These are phyloP conservation scores for Aspergillus fijiensis DNA, from an alignment of 2,329 filamentous ascomycete species.

Conservation along the genomic window DNA sequence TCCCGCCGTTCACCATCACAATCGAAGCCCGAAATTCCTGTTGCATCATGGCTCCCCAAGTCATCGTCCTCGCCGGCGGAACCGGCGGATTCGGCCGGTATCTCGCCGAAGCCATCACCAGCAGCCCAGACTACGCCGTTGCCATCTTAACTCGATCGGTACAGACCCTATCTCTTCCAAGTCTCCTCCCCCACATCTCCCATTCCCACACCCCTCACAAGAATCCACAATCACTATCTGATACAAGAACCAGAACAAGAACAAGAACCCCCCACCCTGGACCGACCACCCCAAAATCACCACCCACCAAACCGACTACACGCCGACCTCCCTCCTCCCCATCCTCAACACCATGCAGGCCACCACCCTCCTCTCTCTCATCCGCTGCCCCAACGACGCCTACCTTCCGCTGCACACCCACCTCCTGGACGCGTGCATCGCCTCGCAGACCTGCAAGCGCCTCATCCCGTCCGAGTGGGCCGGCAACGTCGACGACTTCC, in stretches of 20 bases:
- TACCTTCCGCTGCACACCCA: slow-evolving; percentile 1
- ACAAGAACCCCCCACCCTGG: neutral
- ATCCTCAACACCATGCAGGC: neutral
- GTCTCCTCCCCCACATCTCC: too few relatives aligned
- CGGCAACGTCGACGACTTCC: slow-evolving; percentile 9
- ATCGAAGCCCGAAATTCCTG: neutral
- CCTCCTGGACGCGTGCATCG: slow-evolving; percentile 8
- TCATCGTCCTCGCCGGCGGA: neutral
- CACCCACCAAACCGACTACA: slow-evolving; percentile 11
- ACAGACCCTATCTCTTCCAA: neutral
- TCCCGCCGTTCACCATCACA: too few relatives aligned
- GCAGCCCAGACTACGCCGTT: neutral
- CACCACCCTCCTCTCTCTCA: slow-evolving; percentile 8
- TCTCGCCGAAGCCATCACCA: neutral
- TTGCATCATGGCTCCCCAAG: neutral
- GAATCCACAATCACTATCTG: too few relatives aligned
- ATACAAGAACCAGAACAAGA: neutral
- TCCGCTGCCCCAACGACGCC: neutral
- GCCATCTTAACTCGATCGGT: neutral
- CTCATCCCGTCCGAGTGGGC: slow-evolving; percentile 13
- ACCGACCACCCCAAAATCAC: neutral
- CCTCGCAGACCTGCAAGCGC: slow-evolving; percentile 9
- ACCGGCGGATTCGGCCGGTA: neutral
- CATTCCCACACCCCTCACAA: neutral
- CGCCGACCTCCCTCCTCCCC: neutral